These are phyloP conservation scores for Fomitopsis betulina DNA, from an alignment of 1,284 basidiomycete species.

Conservation along the genomic window DNA sequence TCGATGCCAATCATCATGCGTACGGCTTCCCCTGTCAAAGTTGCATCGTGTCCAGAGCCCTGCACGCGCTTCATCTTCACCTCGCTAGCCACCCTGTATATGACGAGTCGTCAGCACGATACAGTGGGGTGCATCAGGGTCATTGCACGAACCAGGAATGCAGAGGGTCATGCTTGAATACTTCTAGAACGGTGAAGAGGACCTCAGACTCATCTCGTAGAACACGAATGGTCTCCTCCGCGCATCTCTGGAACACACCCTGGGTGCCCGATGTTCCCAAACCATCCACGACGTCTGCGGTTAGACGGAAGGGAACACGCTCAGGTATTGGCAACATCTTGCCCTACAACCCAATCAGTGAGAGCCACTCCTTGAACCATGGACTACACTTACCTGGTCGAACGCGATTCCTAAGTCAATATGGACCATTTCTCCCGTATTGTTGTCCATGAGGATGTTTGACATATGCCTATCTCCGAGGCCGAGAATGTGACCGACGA, in stretches of 20 bases:
- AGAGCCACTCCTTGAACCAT: not conserved
- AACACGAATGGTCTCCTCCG: slow-evolving; percentile 92
- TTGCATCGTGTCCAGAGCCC: slow-evolving; percentile 24
- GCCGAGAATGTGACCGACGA: slow-evolving; percentile 91
- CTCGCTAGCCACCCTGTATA: slow-evolving; percentile 68
- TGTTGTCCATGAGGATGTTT: slow-evolving; percentile 88
- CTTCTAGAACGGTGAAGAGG: slow-evolving; percentile 93
- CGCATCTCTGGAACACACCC: slow-evolving; percentile 93
- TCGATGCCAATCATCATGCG: slow-evolving; percentile 48
- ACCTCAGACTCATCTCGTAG: slow-evolving; percentile 82
- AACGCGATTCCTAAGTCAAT: slow-evolving; percentile 98
- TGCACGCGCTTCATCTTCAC: slow-evolving; percentile 64
- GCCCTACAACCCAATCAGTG: slow-evolving; percentile 48
- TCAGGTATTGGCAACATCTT: slow-evolving; percentile 82
- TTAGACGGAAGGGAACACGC: slow-evolving; percentile 92
- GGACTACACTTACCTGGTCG: slow-evolving; percentile 65
- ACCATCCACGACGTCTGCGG: slow-evolving; percentile 90
- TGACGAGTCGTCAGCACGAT: not conserved
- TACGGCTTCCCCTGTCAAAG: slow-evolving; percentile 22
- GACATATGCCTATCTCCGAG: slow-evolving; percentile 91
- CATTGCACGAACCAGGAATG: slow-evolving; percentile 72
- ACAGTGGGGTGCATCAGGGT: not conserved
- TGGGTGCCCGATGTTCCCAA: slow-evolving; percentile 89
- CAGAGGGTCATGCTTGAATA: slow-evolving; percentile 95
- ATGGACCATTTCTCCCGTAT: slow-evolving; percentile 86